Percentiles rank a stretch among this genome's conserved stretches.
These are phyloP conservation scores for Skeletonema costatum DNA, from an alignment of 108 stramenopile genomes.

Conservation along the genomic window DNA sequence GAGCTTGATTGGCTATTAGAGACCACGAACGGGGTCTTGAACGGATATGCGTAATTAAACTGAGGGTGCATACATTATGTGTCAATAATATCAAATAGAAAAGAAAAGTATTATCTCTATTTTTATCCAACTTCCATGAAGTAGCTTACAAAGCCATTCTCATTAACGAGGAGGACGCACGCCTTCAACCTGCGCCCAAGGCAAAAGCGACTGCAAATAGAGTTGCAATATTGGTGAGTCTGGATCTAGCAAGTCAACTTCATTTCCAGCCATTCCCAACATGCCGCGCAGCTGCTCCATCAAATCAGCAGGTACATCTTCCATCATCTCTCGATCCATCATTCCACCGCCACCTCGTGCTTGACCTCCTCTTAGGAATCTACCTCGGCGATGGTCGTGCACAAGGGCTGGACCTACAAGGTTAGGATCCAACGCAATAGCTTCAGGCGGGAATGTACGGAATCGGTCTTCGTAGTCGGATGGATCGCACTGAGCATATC, in stretches of 20 bases:
- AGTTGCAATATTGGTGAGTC: slow-evolving; percentile 78
- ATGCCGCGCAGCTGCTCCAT: slow-evolving; percentile 9
- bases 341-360: not conserved
- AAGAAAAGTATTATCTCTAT: not conserved
- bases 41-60: slow-evolving; percentile 24
- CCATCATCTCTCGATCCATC: slow-evolving; percentile 5
- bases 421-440: slow-evolving; percentile 71
- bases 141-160: not conserved
- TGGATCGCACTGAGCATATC: slow-evolving; percentile 68
- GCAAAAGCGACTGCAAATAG: slow-evolving; percentile 73
- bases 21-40: slow-evolving; percentile 48
- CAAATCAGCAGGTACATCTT: not conserved
- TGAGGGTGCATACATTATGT: not conserved
- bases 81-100: not conserved
- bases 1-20: slow-evolving; percentile 71
- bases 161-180: slow-evolving; percentile 55
- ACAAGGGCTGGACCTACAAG: slow-evolving; percentile 74
- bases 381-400: slow-evolving; percentile 63
- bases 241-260: slow-evolving; percentile 65
- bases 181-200: slow-evolving; percentile 85
- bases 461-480: slow-evolving; percentile 68
- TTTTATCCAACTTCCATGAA: not conserved
- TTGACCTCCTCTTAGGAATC: slow-evolving; percentile 55
- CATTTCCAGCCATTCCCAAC: slow-evolving; percentile 32
- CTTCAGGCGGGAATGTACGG: slow-evolving; percentile 75